A percentile compares a stretch with the other conserved stretches of the same genome.
Conservation (phyloP, 1,284 basidiomycete species). For the Termitomyces sp. region DNA sequence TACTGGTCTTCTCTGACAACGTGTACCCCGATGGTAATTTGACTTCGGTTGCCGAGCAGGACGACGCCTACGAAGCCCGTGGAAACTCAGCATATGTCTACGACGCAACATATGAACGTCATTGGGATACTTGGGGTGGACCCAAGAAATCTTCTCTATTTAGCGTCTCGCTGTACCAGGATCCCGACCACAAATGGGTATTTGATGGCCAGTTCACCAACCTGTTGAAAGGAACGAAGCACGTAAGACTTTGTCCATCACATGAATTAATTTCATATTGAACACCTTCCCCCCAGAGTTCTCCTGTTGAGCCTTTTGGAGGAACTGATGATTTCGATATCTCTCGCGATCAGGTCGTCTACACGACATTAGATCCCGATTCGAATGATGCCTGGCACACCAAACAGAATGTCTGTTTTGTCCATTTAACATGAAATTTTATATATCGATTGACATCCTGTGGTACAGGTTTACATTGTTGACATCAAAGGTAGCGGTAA, state of each 20-base stretch:
- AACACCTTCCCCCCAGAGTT: constrained; percentile 38
- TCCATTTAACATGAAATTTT: not conserved
- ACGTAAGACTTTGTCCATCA: constrained; percentile 41
- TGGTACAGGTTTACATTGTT: constrained; percentile 58
- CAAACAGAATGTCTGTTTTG: constrained; percentile 59
- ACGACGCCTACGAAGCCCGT: constrained; percentile 66
- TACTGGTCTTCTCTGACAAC: constrained; percentile 71
- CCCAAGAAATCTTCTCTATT: constrained; percentile 71
- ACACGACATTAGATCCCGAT: constrained; percentile 78
- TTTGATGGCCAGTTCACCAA: constrained; percentile 52
- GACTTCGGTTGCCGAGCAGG: constrained; percentile 57
- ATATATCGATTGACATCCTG: not conserved
- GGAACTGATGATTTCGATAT: constrained; percentile 75
- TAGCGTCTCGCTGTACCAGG: constrained; percentile 50
- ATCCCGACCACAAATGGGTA: constrained; percentile 46
- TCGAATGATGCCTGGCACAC: constrained; percentile 75
- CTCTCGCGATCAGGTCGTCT: constrained; percentile 64
- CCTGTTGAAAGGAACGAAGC: constrained; percentile 56
- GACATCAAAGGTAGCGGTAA: constrained; percentile 43
- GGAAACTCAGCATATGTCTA: constrained; percentile 76
- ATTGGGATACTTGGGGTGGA: constrained; percentile 87
- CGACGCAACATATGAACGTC: constrained; percentile 69
- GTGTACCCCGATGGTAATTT: constrained; percentile 75
- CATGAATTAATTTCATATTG: not conserved
- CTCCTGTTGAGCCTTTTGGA: constrained; percentile 81